phyloP scores from a whole-genome alignment of 306 rosid genomes.

The Dalbergia cochinchinensis region DNA sequence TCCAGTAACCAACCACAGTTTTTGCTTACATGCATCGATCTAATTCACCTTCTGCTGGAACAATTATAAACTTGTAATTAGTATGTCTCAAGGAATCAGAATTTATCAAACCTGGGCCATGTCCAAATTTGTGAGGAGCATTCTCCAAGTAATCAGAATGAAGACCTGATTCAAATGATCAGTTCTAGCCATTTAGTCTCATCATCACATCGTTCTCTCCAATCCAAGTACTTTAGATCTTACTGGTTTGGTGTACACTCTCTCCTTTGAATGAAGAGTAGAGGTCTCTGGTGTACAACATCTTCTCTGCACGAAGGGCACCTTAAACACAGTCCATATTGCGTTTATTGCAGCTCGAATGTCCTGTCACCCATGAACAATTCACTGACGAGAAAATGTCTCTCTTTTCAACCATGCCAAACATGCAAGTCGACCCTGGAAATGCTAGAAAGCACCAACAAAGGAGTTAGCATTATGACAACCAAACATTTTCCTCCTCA shows the following conservation, averaged over 20 bases:
- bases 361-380: not conserved
- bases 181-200: not conserved
- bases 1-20: not conserved
- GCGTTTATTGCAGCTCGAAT: constrained; percentile 5
- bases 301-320: not conserved
- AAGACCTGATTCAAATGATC: not conserved
- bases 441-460: not conserved
- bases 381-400: constrained; percentile 15
- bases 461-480: constrained; percentile 34
- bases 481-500: constrained; percentile 48
- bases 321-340: not conserved
- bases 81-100: not conserved
- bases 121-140: not conserved
- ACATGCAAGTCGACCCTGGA: constrained; percentile 25
- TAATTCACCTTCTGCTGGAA: not conserved
- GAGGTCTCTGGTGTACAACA: not conserved
- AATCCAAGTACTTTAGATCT: not conserved
- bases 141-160: not conserved
- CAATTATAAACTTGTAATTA: not conserved
- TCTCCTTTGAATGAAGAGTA: not conserved
- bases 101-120: not conserved
- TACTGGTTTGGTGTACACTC: not conserved
- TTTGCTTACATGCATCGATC: not conserved
- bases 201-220: not conserved
- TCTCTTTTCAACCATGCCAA: constrained; percentile 9